Conservation (phyloP, 2,329 filamentous ascomycete genomes). For the Exophiala oligosperma region DNA sequence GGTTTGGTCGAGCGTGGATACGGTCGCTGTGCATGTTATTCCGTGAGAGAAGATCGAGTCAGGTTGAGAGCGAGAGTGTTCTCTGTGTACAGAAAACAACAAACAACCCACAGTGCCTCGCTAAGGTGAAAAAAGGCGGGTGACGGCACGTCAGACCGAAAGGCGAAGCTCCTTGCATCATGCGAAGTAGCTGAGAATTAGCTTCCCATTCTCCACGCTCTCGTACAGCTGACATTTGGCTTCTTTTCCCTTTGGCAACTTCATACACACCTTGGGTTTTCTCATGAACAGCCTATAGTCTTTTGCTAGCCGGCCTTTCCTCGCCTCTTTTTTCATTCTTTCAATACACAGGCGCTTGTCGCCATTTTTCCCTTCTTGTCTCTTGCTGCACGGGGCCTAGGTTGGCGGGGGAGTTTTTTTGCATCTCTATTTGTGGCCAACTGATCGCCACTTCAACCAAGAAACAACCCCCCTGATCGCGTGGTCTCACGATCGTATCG, state of each 20-base stretch:
- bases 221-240: conserved; percentile 17
- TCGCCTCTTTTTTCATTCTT: conserved; percentile 16
- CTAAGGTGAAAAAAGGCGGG: conserved; percentile 9
- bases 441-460: conserved; percentile 8
- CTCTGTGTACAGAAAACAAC: not conserved
- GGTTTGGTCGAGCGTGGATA: not conserved
- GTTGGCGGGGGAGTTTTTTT: conserved; percentile 6
- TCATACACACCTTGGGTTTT: conserved; percentile 6
- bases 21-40: not conserved
- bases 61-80: not conserved
- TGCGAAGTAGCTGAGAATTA: conserved; percentile 1
- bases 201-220: conserved; percentile 12
- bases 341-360: conserved; percentile 31
- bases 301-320: conserved; percentile 15
- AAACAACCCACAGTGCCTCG: conserved; percentile 6
- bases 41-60: too few relatives aligned
- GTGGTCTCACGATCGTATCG: conserved; percentile 11
- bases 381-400: conserved; percentile 5
- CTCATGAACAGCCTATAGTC: conserved; percentile 23
- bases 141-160: conserved; percentile 14
- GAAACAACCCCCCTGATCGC: conserved; percentile 5
- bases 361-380: conserved; percentile 22
- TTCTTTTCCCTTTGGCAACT: conserved; percentile 16
- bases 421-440: conserved; percentile 13
- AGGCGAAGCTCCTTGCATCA: conserved; percentile 18